These are phyloP conservation scores for Chalaropsis thielavioides DNA, from an alignment of 2,329 filamentous ascomycete genomes.

Conservation along the genomic window DNA sequence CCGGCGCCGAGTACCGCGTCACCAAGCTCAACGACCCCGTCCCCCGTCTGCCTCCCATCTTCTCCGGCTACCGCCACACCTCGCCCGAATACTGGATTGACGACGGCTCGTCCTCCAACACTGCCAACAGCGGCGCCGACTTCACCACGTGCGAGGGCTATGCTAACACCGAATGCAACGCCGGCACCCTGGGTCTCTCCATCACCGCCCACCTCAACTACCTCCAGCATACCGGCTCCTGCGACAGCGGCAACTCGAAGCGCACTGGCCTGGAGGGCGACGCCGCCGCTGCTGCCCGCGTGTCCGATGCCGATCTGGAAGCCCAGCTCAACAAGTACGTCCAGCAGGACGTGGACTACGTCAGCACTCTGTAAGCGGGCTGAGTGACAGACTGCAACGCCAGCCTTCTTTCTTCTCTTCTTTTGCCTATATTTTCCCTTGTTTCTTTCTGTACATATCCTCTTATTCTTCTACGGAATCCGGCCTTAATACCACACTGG, in stretches of 20 bases:
- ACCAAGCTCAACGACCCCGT: conserved; percentile 56
- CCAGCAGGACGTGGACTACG: conserved; percentile 25
- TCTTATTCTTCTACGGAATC: background rate
- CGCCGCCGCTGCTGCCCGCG: conserved; percentile 14
- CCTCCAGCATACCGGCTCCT: conserved; percentile 31
- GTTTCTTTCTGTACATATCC: conserved; percentile 1
- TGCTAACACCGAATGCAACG: conserved; percentile 37
- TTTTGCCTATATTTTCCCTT: conserved; percentile 1
- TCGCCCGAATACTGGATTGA: conserved; percentile 54
- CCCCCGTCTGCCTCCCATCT: conserved; percentile 48
- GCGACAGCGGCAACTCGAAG: conserved; percentile 20
- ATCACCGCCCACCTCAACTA: conserved; percentile 35
- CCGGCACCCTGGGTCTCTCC: conserved; percentile 32
- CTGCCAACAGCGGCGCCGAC: conserved; percentile 27
- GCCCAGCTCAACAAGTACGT: conserved; percentile 27
- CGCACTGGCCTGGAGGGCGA: conserved; percentile 10
- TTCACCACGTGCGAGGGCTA: conserved; percentile 36
- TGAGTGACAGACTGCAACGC: background rate
- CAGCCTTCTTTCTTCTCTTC: background rate
- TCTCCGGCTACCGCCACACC: conserved; percentile 50
- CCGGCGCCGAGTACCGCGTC: conserved; percentile 43
- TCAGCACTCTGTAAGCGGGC: conserved; percentile 17
- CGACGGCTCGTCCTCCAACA: conserved; percentile 24
- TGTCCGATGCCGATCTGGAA: conserved; percentile 28
- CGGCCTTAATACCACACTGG: background rate